A percentile compares a stretch with the other conserved stretches of the same genome.
phyloP scores from a whole-genome alignment of 345 rosid genomes.

The Eucalyptus grandis region DNA sequence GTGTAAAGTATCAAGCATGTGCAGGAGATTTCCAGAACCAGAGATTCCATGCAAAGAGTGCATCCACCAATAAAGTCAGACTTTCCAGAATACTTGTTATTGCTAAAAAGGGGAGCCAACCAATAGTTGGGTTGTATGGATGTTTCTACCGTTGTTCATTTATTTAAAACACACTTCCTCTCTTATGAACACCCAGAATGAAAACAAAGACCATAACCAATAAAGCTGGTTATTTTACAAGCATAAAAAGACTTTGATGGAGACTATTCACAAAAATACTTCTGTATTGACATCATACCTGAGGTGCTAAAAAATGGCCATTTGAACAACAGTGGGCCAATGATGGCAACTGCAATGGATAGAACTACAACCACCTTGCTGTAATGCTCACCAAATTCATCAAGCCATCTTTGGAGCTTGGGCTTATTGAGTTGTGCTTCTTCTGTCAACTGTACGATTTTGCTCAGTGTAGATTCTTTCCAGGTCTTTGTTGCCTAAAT shows the following conservation, averaged over 20 bases:
- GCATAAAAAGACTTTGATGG: not conserved
- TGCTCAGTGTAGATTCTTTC: slow-evolving; percentile 84
- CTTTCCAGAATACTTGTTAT: not conserved
- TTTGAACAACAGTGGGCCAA: slow-evolving; percentile 86
- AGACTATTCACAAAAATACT: not conserved
- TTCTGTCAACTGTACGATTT: slow-evolving; percentile 88
- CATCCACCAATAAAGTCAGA: not conserved
- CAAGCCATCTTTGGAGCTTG: slow-evolving; percentile 94
- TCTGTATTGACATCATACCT: slow-evolving; percentile 29
- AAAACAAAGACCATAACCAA: not conserved
- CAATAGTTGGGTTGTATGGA: not conserved
- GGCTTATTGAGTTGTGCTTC: slow-evolving; percentile 89
- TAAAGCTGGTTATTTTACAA: not conserved
- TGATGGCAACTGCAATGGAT: slow-evolving; percentile 63
- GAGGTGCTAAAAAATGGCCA: slow-evolving; percentile 86
- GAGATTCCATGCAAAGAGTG: not conserved
- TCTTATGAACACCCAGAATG: not conserved
- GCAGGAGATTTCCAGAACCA: not conserved
- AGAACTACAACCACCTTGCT: slow-evolving; percentile 85
- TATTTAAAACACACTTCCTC: not conserved
- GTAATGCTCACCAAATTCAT: slow-evolving; percentile 89
- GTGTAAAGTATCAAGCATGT: not conserved
- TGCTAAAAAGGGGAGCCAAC: not conserved
- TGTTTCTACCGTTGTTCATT: not conserved
- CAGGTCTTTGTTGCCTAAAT: slow-evolving; percentile 72